Base-by-base conservation (phyloP, 2,329 filamentous ascomycete genomes). In the Penicillium frequentans region DNA sequence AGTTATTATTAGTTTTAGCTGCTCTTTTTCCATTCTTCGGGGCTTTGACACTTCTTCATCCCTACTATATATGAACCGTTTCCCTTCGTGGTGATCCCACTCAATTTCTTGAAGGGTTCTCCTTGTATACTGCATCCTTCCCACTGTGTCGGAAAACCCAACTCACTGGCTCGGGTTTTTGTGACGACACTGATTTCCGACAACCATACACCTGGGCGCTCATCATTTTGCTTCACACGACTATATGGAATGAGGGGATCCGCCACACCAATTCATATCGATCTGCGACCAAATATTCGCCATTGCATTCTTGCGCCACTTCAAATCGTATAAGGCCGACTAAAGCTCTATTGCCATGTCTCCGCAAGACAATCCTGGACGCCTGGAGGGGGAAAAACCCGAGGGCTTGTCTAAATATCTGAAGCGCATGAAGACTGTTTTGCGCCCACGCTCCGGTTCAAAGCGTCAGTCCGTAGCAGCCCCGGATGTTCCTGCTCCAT, bases 391-490 rank as follows among this genome's bases (percentile, higher is more conserved):
- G 47, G 64, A 62, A 24, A 70, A 65, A 60, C 63, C 64, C 1
- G 73, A 75, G 24, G 73, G 74, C 48, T 59, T 77, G 44, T 70
- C 68, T 29, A 77, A 72, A 60, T 75, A 74, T 56, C 65, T 77
- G 48, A 73, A 69, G 56, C 72, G 74, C 52, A 73, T 77, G 69
- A 74, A 68, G 54, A 75, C 70, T 4, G 71, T 70, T 21, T 55
- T 76, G 39, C 73, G 66, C 52, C 63, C 69, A 52, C 65, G 64
- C n/a, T 67, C 72, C 10, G 63, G 64, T 26, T 64, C 68, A 11
- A 74, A 70, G 55, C 64, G 66, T 46, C 60, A 59, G 33, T 70
- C 73, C 31, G 47, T 65, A 16, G 60, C 59, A 51, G 37, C 58
- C 27, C 54, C 64, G 29, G 64, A 65, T 9, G 52, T 60, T 33